Evolutionary conservation across 257 asterid species (phyloP).

Genomic region (Solanum piurae): DNA sequence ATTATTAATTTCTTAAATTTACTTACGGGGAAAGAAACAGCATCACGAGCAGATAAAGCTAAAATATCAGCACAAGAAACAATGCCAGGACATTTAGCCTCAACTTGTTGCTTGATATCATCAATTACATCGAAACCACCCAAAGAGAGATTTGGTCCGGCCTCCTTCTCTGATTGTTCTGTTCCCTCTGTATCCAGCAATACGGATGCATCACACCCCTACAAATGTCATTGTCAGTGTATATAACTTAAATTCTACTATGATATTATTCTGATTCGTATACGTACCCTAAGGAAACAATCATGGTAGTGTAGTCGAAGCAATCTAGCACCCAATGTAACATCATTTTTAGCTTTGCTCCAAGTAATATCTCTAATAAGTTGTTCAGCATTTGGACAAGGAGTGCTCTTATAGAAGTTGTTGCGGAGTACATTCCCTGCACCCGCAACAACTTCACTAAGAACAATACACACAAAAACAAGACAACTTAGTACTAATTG

Average conservation of each 20-base stretch:
- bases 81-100: constrained; percentile 7
- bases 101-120: constrained; percentile 17
- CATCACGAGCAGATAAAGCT: constrained; percentile 22
- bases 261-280: background rate
- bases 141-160: constrained; percentile 11
- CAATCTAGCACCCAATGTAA: constrained; percentile 17
- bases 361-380: constrained; percentile 10
- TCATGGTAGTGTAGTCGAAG: constrained; percentile 29
- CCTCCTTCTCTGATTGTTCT: constrained; percentile 11
- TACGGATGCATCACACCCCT: constrained; percentile 35
- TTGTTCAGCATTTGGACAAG: constrained; percentile 13
- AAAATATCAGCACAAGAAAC: constrained; percentile 27
- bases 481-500: background rate
- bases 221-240: background rate
- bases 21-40: constrained; percentile 11
- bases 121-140: constrained; percentile 21
- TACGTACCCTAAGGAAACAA: constrained; percentile 22
- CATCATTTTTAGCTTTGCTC: constrained; percentile 2
- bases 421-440: background rate
- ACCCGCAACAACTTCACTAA: background rate
- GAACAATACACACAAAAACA: background rate
- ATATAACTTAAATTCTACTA: background rate
- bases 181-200: constrained; percentile 5
- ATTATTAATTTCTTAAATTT: background rate
- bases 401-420: constrained; percentile 2